Evolutionary conservation across 148 eudicot genomes (phyloP).

Genomic region (Silene latifolia): DNA sequence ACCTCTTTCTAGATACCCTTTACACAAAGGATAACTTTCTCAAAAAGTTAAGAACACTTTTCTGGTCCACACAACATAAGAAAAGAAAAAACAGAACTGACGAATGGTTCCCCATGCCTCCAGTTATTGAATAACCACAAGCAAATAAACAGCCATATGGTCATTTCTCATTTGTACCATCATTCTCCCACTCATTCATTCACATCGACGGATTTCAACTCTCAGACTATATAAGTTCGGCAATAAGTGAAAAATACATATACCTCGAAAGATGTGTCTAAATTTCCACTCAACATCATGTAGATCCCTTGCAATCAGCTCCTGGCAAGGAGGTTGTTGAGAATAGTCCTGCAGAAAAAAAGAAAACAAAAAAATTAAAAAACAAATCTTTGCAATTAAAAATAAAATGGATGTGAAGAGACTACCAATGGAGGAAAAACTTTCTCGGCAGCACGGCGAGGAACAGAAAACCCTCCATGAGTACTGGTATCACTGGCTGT

Average conservation of each 20-base stretch:
- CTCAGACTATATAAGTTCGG: neutral
- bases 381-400: neutral
- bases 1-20: neutral
- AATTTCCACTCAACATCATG: constrained; percentile 98
- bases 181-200: constrained; percentile 1
- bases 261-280: constrained; percentile 95
- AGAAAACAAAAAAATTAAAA: neutral
- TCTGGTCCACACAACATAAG: constrained; percentile 3
- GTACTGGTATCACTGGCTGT: constrained; percentile 99
- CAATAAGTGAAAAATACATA: constrained; percentile 8
- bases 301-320: constrained; percentile 95
- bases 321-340: constrained; percentile 93
- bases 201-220: constrained; percentile 1
- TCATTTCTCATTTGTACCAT: neutral
- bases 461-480: constrained; percentile 99
- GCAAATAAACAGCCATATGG: neutral
- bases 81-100: neutral
- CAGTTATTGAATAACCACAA: neutral
- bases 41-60: neutral
- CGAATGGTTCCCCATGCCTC: constrained; percentile 4
- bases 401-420: neutral
- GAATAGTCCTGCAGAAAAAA: constrained; percentile 66
- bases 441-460: constrained; percentile 99
- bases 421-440: constrained; percentile 94
- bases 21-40: neutral